Evolutionary conservation across 2,329 filamentous ascomycete species (phyloP).

Genomic region (Aspergillus pseudonomiae): DNA sequence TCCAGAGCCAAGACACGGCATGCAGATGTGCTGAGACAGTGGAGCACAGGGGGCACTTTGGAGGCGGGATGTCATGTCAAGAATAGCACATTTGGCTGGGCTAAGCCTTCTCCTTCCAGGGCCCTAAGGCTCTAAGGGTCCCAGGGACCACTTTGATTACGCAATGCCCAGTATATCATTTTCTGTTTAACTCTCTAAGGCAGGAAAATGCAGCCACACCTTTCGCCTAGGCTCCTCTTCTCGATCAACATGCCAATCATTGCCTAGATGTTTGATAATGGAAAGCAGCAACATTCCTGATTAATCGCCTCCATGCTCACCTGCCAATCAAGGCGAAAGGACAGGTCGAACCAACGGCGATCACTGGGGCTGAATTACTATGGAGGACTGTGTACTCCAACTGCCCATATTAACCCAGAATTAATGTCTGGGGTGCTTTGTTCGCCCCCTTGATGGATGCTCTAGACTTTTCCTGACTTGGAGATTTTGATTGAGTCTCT

Average conservation of each 20-base stretch:
- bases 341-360: constrained; percentile 15
- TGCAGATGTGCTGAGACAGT: constrained; percentile 3
- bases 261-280: constrained; percentile 12
- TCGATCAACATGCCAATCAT: constrained; percentile 19
- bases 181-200: constrained; percentile 9
- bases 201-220: constrained; percentile 11
- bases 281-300: constrained; percentile 13
- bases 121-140: constrained; percentile 13
- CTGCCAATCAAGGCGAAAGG: constrained; percentile 11
- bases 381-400: not conserved
- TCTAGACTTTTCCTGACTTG: not conserved
- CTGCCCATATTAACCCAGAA: not conserved
- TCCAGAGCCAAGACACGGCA: constrained; percentile 17
- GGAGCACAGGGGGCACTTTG: not conserved
- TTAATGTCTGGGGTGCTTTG: not conserved
- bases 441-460: constrained; percentile 4
- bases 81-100: constrained; percentile 22
- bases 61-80: constrained; percentile 16
- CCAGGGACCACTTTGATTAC: constrained; percentile 26
- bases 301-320: constrained; percentile 8
- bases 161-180: constrained; percentile 17
- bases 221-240: constrained; percentile 11
- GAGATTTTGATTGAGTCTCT: not conserved
- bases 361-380: constrained; percentile 14
- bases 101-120: constrained; percentile 13